phyloP scores from a whole-genome alignment of 164 flowering plant species.

The Cinnamomum micranthum region DNA sequence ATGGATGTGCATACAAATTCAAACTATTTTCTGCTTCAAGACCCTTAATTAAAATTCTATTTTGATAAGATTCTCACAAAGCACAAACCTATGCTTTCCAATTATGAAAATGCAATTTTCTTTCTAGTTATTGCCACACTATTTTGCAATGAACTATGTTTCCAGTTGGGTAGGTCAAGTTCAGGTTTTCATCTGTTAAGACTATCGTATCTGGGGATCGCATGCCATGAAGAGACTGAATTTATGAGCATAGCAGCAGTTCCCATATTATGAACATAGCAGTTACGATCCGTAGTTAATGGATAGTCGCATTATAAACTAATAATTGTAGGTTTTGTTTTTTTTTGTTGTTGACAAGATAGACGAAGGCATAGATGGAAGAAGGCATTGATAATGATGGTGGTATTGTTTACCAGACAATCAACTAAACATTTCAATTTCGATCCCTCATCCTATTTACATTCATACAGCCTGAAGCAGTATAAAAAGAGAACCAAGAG shows the following conservation, averaged over 20 bases:
- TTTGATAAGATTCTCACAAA: not conserved
- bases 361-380: too few species aligned
- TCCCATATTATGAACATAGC: not conserved
- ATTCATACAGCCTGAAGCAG: not conserved
- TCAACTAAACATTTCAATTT: not conserved
- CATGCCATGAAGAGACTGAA: not conserved
- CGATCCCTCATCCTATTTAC: constrained; percentile 3
- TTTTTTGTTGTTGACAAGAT: too few species aligned
- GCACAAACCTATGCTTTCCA: not conserved
- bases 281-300: not conserved
- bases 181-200: not conserved
- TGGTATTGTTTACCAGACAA: not conserved
- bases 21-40: too few species aligned
- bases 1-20: not conserved
- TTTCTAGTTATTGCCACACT: not conserved
- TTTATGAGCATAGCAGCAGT: not conserved
- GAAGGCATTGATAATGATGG: not conserved
- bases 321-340: not conserved
- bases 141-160: not conserved
- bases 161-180: not conserved
- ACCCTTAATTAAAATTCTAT: not conserved
- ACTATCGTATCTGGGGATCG: not conserved
- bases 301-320: not conserved
- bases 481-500: constrained; percentile 2
- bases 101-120: too few species aligned